Conservation (phyloP, 75 land plant species). For the Ceratopteris richardii region DNA sequence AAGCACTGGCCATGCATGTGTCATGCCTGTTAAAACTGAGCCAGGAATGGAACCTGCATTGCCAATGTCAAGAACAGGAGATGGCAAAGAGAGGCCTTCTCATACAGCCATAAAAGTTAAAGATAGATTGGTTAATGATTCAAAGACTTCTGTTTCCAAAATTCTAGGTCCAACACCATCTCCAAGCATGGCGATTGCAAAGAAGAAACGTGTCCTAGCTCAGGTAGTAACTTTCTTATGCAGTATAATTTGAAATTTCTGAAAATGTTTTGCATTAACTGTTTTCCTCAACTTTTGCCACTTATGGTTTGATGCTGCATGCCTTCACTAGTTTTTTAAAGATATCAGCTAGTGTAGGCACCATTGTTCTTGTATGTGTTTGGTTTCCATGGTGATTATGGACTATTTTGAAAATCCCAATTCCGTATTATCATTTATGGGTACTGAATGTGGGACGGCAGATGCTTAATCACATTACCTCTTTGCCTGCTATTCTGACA, state of each 20-base stretch:
- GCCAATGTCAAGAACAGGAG: slow-evolving; percentile 29
- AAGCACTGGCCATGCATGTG: slow-evolving; percentile 10
- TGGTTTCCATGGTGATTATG: too few species aligned
- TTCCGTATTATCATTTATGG: too few species aligned
- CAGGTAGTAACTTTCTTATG: slow-evolving; percentile 47
- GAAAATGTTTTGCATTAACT: background rate
- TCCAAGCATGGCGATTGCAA: slow-evolving; percentile 54
- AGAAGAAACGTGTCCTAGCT: slow-evolving; percentile 69
- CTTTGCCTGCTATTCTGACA: too few species aligned
- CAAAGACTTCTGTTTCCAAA: slow-evolving; percentile 17
- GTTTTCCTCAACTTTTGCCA: too few species aligned
- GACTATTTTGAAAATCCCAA: too few species aligned
- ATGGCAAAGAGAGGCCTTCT: slow-evolving; percentile 27
- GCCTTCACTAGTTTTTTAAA: too few species aligned
- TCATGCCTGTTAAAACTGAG: slow-evolving; percentile 17
- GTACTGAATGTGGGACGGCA: too few species aligned
- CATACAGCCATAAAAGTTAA: slow-evolving; percentile 31
- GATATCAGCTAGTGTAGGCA: too few species aligned
- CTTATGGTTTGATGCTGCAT: too few species aligned
- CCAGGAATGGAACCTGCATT: slow-evolving; percentile 20
- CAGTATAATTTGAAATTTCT: background rate
- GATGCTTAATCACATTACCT: too few species aligned
- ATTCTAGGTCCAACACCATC: slow-evolving; percentile 40
- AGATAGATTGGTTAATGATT: slow-evolving; percentile 26
- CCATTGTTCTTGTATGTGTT: too few species aligned